Evolutionary conservation across 129 eudicot species (phyloP).

Genomic region (Flaveria trinervia): DNA sequence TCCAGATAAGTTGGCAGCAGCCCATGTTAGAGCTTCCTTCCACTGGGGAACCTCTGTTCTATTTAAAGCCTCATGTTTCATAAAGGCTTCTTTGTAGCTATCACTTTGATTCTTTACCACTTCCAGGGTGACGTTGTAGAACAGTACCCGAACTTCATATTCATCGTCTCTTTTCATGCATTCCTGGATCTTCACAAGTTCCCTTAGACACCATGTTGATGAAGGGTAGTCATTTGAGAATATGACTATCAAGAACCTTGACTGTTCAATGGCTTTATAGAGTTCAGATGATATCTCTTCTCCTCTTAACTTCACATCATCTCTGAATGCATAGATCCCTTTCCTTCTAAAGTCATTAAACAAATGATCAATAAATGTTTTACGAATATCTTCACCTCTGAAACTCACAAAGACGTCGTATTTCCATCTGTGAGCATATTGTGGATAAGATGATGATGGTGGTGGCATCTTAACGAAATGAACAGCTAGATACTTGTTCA

Average conservation of each 20-base stretch:
- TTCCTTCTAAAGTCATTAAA: conserved; percentile 3
- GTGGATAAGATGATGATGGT: neutral
- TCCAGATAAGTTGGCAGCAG: conserved; percentile 13
- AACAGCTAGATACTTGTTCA: neutral
- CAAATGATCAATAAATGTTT: conserved; percentile 3
- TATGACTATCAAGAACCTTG: conserved; percentile 15
- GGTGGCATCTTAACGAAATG: neutral
- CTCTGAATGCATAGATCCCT: conserved; percentile 10
- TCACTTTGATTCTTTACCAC: conserved; percentile 11
- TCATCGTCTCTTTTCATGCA: neutral
- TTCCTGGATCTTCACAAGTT: conserved; percentile 3
- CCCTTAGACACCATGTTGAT: conserved; percentile 10
- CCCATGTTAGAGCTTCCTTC: neutral
- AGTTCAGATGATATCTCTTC: conserved; percentile 7
- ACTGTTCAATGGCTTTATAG: conserved; percentile 9
- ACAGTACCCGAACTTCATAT: conserved; percentile 3
- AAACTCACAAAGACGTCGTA: conserved; percentile 9
- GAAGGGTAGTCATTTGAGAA: conserved; percentile 4
- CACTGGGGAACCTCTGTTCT: neutral
- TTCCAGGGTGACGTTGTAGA: conserved; percentile 5
- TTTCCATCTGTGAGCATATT: conserved; percentile 1
- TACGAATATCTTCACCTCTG: conserved; percentile 10
- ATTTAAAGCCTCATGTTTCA: neutral
- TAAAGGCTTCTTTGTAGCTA: conserved; percentile 9
- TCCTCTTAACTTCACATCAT: neutral